Base-by-base conservation (phyloP, 2,329 filamentous ascomycete species). In the Ophiosphaerella korrae region DNA sequence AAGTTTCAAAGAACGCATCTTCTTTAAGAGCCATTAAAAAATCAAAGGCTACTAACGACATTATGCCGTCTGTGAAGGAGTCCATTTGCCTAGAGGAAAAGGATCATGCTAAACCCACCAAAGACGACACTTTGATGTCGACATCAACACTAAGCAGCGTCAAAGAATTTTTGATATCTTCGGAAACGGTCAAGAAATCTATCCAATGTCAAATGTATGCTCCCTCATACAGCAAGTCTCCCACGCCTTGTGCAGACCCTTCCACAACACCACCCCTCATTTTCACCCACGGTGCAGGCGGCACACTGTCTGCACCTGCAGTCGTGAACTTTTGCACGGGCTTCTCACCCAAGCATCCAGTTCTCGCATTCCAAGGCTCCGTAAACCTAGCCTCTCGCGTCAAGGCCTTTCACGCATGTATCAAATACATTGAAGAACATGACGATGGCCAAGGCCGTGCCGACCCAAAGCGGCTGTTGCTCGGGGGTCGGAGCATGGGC, bases 231-330 rank as follows among this genome's bases (percentile, higher is more conserved):
- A 11, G 26, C 7, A 29, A 29, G 7, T 29, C 26, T 29, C 7
- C 11, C 11, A 29, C 26, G 0, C 13, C 45, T 8, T 31, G 39
- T 11, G 2, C 48, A 21, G 8, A 23, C 12, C 11, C 50, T 9
- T 26, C 33, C 7, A 12, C 18, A 3, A 12, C 46, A 32, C 34
- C 42, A 39, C 39, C 35, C 8, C 60, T 78, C 1, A 67, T 78
- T 24, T 78, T 77, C 62, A 78, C 77, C 31, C 76, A 79, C 52
- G 77, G 77, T 47, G 76, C 76, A 41, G 76, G 76, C 23, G 77
- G 77, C 42, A 74, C 71, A 2, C 67, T 78, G 38, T 60, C 65
- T 29, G 65, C 67, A 24, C 67, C 74, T 7, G 76, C 75, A 1
- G 71, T 73, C 7, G 52, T 64, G 6, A 67, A 75, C 40, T 78